Evolutionary conservation across 495 filamentous ascomycete species (phyloP).

Genomic region (Acidomyces sp.): DNA sequence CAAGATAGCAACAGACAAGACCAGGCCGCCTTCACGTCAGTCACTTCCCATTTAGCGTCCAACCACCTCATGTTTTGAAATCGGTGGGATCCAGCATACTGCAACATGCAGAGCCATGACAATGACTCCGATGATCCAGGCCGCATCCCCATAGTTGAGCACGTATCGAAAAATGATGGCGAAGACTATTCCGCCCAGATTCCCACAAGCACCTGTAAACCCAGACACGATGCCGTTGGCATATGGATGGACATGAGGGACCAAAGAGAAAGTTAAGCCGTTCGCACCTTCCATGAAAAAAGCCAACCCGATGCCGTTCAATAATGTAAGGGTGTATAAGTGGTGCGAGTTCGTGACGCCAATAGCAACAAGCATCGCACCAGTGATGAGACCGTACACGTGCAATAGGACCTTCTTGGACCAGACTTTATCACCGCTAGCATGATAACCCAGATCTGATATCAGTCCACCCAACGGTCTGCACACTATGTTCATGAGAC

Average conservation of each 20-base stretch:
- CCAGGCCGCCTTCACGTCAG: too few species aligned
- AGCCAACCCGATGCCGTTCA: conserved; percentile 23
- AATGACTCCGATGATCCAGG: conserved; percentile 30
- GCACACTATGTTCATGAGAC: conserved; percentile 27
- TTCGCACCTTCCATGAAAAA: conserved; percentile 31
- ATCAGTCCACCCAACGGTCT: conserved; percentile 27
- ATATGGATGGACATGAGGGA: conserved; percentile 29
- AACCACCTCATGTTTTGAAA: too few species aligned
- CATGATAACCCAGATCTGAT: conserved; percentile 24
- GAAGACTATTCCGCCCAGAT: conserved; percentile 30
- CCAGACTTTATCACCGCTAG: conserved; percentile 24
- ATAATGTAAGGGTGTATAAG: conserved; percentile 24
- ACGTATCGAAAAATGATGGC: conserved; percentile 29
- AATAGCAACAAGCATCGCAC: conserved; percentile 26
- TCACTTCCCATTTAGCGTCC: too few species aligned
- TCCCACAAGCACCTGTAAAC: conserved; percentile 29
- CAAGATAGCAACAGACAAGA: too few species aligned
- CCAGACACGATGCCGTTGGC: conserved; percentile 30
- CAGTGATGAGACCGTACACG: conserved; percentile 25
- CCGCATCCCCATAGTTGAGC: conserved; percentile 22
- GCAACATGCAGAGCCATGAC: conserved; percentile 24
- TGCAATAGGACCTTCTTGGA: conserved; percentile 29
- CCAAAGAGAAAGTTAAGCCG: conserved; percentile 27
- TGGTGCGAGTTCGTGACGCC: conserved; percentile 20
- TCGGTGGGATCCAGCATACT: conserved; percentile 28